Base-by-base conservation (phyloP, 2,329 filamentous ascomycete species). In the Exserohilum rostratum region DNA sequence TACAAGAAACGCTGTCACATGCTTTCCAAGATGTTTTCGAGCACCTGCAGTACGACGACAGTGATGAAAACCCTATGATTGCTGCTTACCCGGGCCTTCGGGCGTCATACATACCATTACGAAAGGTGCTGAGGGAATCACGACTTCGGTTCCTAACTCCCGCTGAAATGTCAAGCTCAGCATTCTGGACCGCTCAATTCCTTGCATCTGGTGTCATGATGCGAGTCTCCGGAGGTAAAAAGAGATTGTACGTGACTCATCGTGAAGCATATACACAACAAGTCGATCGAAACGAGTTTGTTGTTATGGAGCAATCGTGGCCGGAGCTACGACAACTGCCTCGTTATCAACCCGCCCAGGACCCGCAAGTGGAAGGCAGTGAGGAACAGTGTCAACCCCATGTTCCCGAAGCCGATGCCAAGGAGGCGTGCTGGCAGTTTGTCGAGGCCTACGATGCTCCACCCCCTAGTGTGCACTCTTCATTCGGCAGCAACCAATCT, bases 201-300 rank as follows among this genome's bases (percentile, higher is more conserved):
- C 80, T 93, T 25, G 81, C 82, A 45, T 87, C 88, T 1, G 86
- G 84, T 43, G 84, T 92, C 33, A 83, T 90, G 66, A 93, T 93
- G 90, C 86, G 87, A 65, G 82, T 86, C 27, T 81, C 84, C 9
- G 81, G 83, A 20, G 79, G 79, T 7, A 74, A 79, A 58, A 86
- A 87, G 57, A 83, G 90, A 7, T 81, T 93, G 11, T 93, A 90
- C 74, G 81, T 93, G 53, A 93, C 90, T 1, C 88, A 90, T 54
- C 84, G 87, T 3, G 86, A 89, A 61, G 87, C 88, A 1, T 93
- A 93, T 61, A 76, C 90, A 2, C 90, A 93, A 67, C 83, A 86
- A 57, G 72, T 77, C 12, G 75, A 80, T 29, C 53, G 53, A 5
- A 55, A 55, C 10, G 51, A 58, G 17, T 58, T 58, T 27, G 29